A percentile compares a stretch with the other conserved stretches of the same genome.
phyloP scores from a whole-genome alignment of 768 basidiomycete species.

The Suillus variegatus region DNA sequence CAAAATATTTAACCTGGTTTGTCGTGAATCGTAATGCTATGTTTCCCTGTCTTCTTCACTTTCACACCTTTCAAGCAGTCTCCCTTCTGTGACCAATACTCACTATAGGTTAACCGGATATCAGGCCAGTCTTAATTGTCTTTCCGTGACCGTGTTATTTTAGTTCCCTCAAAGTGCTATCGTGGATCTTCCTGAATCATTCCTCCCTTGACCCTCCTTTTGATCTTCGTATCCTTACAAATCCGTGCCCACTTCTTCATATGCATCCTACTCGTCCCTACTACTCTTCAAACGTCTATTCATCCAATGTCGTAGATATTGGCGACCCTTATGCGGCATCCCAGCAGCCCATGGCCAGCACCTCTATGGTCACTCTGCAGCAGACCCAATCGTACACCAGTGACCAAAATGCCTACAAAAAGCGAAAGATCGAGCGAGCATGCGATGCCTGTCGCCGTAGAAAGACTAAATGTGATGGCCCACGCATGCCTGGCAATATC shows the following conservation, averaged over 20 bases:
- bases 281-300: slow-evolving; percentile 14
- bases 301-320: slow-evolving; percentile 31
- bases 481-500: slow-evolving; percentile 47
- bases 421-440: slow-evolving; percentile 53
- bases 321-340: slow-evolving; percentile 16
- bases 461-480: slow-evolving; percentile 64
- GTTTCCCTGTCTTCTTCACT: not conserved
- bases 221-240: slow-evolving; percentile 1
- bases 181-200: slow-evolving; percentile 10
- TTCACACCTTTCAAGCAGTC: slow-evolving; percentile 4
- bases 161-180: slow-evolving; percentile 18
- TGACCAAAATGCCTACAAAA: slow-evolving; percentile 32
- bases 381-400: slow-evolving; percentile 4
- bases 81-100: not conserved
- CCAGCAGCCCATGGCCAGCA: not conserved
- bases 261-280: slow-evolving; percentile 23
- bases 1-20: slow-evolving; percentile 5
- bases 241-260: not conserved
- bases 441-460: slow-evolving; percentile 61
- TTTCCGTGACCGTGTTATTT: slow-evolving; percentile 13
- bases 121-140: not conserved
- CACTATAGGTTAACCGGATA: not conserved
- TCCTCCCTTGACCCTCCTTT: slow-evolving; percentile 6
- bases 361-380: slow-evolving; percentile 17
- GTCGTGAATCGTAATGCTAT: not conserved